These are phyloP conservation scores for Lentithecium fluviatile DNA, from an alignment of 495 filamentous ascomycete species.

Conservation along the genomic window DNA sequence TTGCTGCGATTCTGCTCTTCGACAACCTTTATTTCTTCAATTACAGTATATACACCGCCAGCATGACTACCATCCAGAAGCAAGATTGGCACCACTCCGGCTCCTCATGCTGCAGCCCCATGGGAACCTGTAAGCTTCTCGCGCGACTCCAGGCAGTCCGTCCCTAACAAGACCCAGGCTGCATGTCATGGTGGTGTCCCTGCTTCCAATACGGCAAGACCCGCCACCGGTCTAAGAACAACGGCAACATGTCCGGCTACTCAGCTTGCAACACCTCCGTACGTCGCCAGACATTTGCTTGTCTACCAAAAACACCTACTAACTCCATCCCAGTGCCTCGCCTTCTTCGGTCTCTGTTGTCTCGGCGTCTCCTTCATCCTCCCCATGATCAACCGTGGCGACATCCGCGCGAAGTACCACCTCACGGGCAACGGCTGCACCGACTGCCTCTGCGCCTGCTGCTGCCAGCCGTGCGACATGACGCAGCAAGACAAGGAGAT, in stretches of 20 bases:
- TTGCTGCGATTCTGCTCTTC: neutral
- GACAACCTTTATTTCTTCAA: neutral
- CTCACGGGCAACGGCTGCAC: constrained; percentile 54
- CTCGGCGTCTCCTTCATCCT: constrained; percentile 46
- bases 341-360: constrained; percentile 34
- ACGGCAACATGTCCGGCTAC: constrained; percentile 49
- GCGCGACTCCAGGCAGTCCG: neutral
- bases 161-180: constrained; percentile 34
- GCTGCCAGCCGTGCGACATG: constrained; percentile 54
- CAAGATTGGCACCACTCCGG: constrained; percentile 30
- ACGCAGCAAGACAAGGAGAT: constrained; percentile 57
- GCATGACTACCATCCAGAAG: constrained; percentile 25
- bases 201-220: constrained; percentile 57
- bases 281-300: constrained; percentile 27
- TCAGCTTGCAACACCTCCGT: constrained; percentile 51
- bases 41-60: neutral
- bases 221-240: constrained; percentile 46
- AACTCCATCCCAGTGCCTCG: constrained; percentile 26
- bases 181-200: constrained; percentile 50
- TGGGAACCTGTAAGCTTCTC: constrained; percentile 28
- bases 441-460: constrained; percentile 54
- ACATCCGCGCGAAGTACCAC: constrained; percentile 53
- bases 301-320: neutral
- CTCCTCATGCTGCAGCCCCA: constrained; percentile 31
- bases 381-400: constrained; percentile 54